Conservation (phyloP, 805 yeast species). For the Kluyveromyces lactis region DNA sequence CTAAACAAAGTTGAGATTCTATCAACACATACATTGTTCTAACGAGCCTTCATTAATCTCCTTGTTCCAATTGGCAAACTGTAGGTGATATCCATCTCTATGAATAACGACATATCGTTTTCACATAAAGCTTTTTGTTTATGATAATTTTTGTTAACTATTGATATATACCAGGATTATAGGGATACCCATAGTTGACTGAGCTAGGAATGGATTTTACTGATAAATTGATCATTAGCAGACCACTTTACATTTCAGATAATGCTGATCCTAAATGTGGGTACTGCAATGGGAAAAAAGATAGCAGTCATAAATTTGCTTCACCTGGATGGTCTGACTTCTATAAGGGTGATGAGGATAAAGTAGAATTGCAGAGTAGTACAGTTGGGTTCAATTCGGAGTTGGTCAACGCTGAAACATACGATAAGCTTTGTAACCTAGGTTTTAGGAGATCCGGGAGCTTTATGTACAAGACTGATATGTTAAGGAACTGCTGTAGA, state of each 20-base stretch:
- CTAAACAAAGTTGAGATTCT: too few relatives aligned
- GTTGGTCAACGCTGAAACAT: conserved; percentile 41
- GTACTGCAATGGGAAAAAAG: conserved; percentile 52
- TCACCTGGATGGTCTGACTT: conserved; percentile 30
- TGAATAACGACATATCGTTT: too few relatives aligned
- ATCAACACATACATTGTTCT: too few relatives aligned
- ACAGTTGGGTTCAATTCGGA: conserved; percentile 36
- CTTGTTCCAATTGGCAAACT: too few relatives aligned
- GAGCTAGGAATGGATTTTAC: conserved; percentile 10
- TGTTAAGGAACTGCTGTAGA: conserved; percentile 67
- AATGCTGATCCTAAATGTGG: conserved; percentile 46
- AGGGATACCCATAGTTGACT: too few relatives aligned
- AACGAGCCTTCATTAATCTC: too few relatives aligned
- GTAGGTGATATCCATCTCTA: too few relatives aligned
- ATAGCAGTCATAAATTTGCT: conserved; percentile 33
- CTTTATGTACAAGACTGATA: conserved; percentile 59
- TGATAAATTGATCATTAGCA: conserved; percentile 31
- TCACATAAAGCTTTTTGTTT: too few relatives aligned
- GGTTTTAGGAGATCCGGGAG: conserved; percentile 79
- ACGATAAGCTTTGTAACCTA: conserved; percentile 57
- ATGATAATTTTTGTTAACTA: too few relatives aligned
- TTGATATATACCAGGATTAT: too few relatives aligned
- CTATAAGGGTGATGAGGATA: conserved; percentile 6
- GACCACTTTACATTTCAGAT: conserved; percentile 38
- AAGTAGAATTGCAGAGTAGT: conserved; percentile 15